Conservation (phyloP, 2,329 filamentous ascomycete species). For the Westerdykella aurantiaca region DNA sequence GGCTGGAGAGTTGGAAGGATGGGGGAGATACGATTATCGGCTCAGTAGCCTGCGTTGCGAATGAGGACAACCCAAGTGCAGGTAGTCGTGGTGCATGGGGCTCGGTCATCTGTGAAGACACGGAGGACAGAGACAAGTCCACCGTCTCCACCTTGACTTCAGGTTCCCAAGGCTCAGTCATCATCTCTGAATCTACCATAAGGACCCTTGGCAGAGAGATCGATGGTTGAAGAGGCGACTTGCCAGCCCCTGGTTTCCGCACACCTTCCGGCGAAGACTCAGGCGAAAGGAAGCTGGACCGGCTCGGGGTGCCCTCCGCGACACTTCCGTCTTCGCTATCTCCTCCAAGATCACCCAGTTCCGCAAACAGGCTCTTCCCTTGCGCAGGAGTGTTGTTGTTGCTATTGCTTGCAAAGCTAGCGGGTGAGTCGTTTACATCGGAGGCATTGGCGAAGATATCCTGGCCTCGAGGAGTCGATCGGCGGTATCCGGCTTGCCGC, state of each 20-base stretch:
- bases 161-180: constrained; percentile 56
- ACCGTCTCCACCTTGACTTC: constrained; percentile 10
- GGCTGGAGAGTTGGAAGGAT: constrained; percentile 17
- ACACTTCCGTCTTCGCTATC: constrained; percentile 54
- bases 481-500: constrained; percentile 54
- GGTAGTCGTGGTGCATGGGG: constrained; percentile 14
- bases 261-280: constrained; percentile 29
- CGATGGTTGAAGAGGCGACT: constrained; percentile 18
- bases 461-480: constrained; percentile 52
- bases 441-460: constrained; percentile 56
- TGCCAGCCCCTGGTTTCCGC: constrained; percentile 15
- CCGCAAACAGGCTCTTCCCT: constrained; percentile 81
- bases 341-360: constrained; percentile 73
- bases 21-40: constrained; percentile 14
- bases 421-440: constrained; percentile 50
- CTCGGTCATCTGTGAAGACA: constrained; percentile 18
- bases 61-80: constrained; percentile 13
- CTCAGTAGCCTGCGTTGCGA: constrained; percentile 12
- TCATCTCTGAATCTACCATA: constrained; percentile 57
- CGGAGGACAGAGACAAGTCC: constrained; percentile 1
- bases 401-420: constrained; percentile 45
- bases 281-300: constrained; percentile 27
- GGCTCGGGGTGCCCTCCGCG: constrained; percentile 32
- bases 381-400: constrained; percentile 44
- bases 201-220: constrained; percentile 19